Evolutionary conservation across 2,329 filamentous ascomycete species (phyloP), one percentile per base, ranked within the genome.

Genomic region (Epichloe uncinata): DNA sequence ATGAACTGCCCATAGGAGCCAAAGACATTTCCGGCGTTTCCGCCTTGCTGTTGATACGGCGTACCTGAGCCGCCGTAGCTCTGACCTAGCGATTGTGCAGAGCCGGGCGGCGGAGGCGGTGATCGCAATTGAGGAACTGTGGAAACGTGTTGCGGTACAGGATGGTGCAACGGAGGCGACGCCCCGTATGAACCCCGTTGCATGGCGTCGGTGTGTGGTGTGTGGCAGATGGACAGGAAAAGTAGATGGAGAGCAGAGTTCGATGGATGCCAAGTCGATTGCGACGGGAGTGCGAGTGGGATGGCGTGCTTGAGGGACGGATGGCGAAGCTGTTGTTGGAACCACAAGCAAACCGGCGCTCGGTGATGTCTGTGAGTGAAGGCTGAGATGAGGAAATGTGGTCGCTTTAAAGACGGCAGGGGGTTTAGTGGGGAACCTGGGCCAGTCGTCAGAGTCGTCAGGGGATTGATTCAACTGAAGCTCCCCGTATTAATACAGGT

Each of bases 61-160:
- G 87, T 89, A 47, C 83, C 45, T 26, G 38, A 42, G 30, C 37
- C 81, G 70, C 84, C 76, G 44, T 70, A 83, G 57, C 77, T 74
- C 55, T 74, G 73, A 54, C 77, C 75, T 58, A 81, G 78, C 36
- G 80, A 77, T 62, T 86, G 84, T 51, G 82, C 81, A 56, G 81
- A 82, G 51, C 77, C 77, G 37, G 81, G 79, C 47, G 87, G 90
- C 54, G 88, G 86, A 52, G 87, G 91, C 53, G 93, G 93, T 52
- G 93, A 97, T 68, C 94, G 84, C 66, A 98, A 82, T 72, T 97
- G 93, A 42, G 93, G 93, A 46, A 98, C 93, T 52, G 90, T 95
- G 63, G 93, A 97, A 61, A 97, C 91, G 75, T 98, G 93, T 69
- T 98, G 93, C 54, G 93, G 93, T 52, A 97, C 89, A 52, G 93